Evolutionary conservation across 139 green algal genomes (phyloP).

Genomic region (Auxenochlorella pyrenoidosa): DNA sequence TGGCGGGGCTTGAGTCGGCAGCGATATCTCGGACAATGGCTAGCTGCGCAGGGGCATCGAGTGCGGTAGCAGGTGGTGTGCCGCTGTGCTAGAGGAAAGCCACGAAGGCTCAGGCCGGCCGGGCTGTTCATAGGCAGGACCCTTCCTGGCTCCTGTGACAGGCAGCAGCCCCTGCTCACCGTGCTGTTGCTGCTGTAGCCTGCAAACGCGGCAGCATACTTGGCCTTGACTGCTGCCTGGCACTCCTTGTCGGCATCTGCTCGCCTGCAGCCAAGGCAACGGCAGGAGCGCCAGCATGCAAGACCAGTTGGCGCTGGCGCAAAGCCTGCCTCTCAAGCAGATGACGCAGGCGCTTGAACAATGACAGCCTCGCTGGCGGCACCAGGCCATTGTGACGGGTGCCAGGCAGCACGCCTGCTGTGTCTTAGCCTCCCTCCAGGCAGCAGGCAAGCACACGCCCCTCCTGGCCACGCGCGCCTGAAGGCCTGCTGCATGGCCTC

Average conservation of each 20-base stretch:
- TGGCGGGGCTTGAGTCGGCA: background rate
- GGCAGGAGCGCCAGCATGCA: background rate
- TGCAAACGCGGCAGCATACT: background rate
- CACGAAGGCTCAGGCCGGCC: too few species aligned
- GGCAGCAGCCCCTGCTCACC: background rate
- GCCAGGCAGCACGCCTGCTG: too few species aligned
- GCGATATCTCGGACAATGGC: background rate
- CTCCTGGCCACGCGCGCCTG: background rate
- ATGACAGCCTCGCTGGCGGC: background rate
- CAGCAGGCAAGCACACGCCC: too few species aligned
- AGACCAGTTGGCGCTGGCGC: background rate
- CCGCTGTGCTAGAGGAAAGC: background rate
- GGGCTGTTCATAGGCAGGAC: too few species aligned
- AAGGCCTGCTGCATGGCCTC: constrained; percentile 10
- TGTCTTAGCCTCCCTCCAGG: too few species aligned
- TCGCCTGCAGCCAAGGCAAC: background rate
- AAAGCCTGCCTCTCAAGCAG: background rate
- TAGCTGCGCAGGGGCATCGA: background rate
- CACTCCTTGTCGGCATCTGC: background rate
- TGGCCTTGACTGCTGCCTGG: background rate
- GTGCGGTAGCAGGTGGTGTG: background rate
- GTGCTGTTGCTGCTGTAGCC: constrained; percentile 16
- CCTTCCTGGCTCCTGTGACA: too few species aligned
- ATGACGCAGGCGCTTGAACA: background rate
- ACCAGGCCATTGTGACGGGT: too few species aligned